Evolutionary conservation across 768 basidiomycete species (phyloP), one percentile per base, ranked within the genome.

Genomic region (Suillus clintonianus): DNA sequence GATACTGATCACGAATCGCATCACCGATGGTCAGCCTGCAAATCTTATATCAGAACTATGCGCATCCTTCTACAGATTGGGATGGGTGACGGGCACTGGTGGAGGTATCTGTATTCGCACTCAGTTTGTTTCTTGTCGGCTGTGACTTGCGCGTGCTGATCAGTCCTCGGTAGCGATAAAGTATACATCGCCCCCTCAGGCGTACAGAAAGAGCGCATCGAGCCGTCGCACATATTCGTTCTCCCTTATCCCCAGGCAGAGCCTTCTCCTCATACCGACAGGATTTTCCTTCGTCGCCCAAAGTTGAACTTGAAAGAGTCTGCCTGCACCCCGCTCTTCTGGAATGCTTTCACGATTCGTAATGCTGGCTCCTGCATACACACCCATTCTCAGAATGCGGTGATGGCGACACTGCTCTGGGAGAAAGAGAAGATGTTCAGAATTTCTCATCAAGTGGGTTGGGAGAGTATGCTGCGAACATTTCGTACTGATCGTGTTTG

Each of bases 51-150:
- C 91, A 37, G 91, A 92, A 71, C 82, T 96, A 1, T 96, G 94
- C 74, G 80, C 85, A 50, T 85, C 87, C 7, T 95, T 96, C 76
- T 95, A 95, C 83, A 83, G 65, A 77, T 84, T 95, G 24, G 94
- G 94, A 15, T 95, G 94, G 94, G 94, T 95, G 1, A 95, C 94
- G 3, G 94, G 94, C 17, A 95, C 94, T 2, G 94, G 93, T 7
- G 88, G 87, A 30, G 91, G 91, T 1, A 92, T 92, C 64, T 87
- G 86, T 65, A 93, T 94, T 65, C 85, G 90, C 22, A 74, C 81
- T 48, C 87, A 83, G 91, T 90, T 64, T 15, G 86, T 72, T 47
- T 19, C 30, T 45, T 42, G n/a, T 1, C 13, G 2, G 34, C 11
- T 17, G 19, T 32, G 24, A 32, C 32, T 6, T 19, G 39, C 42